phyloP scores from a whole-genome alignment of 306 rosid genomes.

The Prunus armeniaca region DNA sequence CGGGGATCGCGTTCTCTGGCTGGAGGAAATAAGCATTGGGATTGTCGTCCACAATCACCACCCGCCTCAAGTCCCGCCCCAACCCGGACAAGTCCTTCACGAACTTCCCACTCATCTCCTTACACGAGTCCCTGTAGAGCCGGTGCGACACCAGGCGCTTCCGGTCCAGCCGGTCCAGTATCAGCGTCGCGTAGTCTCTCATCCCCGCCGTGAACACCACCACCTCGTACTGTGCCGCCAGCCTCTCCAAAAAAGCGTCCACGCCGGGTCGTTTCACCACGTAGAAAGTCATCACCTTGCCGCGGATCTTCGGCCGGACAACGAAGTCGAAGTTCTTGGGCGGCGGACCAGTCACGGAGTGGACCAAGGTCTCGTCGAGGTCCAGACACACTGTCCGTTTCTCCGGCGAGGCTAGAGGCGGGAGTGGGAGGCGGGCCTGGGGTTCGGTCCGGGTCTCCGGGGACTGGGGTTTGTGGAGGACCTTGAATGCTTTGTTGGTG shows the following conservation, averaged over 20 bases:
- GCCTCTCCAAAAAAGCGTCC: conserved; percentile 48
- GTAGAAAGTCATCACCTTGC: conserved; percentile 57
- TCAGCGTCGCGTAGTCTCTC: conserved; percentile 72
- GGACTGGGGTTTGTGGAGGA: conserved; percentile 34
- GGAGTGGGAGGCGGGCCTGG: conserved; percentile 5
- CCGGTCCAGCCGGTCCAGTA: conserved; percentile 64
- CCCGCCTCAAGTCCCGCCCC: conserved; percentile 65
- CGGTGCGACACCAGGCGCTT: conserved; percentile 55
- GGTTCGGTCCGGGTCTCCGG: not conserved
- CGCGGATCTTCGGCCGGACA: conserved; percentile 64
- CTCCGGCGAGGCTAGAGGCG: conserved; percentile 33
- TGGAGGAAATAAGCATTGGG: conserved; percentile 64
- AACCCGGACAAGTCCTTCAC: conserved; percentile 64
- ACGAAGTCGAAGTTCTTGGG: conserved; percentile 66
- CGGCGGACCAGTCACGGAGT: conserved; percentile 46
- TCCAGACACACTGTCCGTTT: conserved; percentile 68
- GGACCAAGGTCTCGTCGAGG: conserved; percentile 80
- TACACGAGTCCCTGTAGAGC: conserved; percentile 74
- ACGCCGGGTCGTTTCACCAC: conserved; percentile 83
- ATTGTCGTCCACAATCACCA: conserved; percentile 80
- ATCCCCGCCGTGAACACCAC: conserved; percentile 86
- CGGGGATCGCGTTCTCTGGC: conserved; percentile 66
- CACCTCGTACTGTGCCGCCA: conserved; percentile 61
- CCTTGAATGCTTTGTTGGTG: conserved; percentile 40
- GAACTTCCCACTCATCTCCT: conserved; percentile 47